phyloP scores from a whole-genome alignment of 345 rosid genomes.

The Fremontodendron californicum region DNA sequence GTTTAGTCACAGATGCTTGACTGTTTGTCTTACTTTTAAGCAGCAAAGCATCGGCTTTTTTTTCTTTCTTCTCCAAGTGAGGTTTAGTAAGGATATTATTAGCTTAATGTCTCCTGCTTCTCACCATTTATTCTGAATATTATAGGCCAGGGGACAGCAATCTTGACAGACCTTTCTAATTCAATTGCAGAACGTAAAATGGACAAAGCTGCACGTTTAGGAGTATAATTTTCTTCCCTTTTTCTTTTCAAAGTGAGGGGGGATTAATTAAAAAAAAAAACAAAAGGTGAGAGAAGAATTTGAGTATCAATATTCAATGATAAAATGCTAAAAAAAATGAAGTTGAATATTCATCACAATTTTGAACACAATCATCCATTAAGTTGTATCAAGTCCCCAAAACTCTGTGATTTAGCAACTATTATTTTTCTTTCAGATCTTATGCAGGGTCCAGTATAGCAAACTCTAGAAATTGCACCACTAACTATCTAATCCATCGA shows the following conservation, averaged over 20 bases:
- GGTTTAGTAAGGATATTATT: neutral
- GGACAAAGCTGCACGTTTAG: neutral
- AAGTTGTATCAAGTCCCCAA: neutral
- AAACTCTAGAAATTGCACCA: neutral
- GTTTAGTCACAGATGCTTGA: neutral
- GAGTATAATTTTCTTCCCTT: neutral
- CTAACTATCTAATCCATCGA: neutral
- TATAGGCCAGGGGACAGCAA: neutral
- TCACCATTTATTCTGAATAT: neutral
- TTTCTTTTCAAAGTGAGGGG: neutral
- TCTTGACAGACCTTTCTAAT: neutral
- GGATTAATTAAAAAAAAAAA: neutral
- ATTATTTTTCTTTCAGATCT: neutral
- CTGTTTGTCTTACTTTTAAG: neutral
- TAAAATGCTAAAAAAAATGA: neutral
- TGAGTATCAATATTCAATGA: neutral
- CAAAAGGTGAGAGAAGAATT: neutral
- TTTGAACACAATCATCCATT: neutral
- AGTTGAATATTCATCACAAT: neutral
- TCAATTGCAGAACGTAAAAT: neutral
- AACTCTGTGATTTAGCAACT: neutral
- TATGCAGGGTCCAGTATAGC: neutral
- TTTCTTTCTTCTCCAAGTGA: neutral
- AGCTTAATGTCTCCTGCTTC: neutral
- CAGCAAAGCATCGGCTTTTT: neutral